phyloP scores from a whole-genome alignment of 106 monocot species.

The Amphibolis antarctica region DNA sequence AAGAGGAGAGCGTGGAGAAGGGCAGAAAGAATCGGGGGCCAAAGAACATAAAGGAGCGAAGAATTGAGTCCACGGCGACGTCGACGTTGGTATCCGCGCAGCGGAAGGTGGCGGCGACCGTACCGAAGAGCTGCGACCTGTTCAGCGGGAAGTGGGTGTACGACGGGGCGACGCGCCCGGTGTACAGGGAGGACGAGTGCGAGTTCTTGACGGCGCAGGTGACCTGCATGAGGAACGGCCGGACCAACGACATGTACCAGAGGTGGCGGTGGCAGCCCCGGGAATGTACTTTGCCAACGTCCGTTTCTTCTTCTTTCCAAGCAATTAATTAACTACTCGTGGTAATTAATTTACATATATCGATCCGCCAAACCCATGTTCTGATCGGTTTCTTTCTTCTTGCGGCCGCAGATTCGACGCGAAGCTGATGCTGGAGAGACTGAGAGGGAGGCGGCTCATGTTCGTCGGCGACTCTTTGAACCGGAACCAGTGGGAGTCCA shows the following conservation, averaged over 20 bases:
- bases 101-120: neutral
- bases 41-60: constrained; percentile 4
- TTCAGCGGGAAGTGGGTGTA: constrained; percentile 63
- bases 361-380: no score
- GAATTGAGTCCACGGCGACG: neutral
- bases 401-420: constrained; percentile 88
- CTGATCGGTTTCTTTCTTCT: no score
- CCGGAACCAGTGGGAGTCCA: no score
- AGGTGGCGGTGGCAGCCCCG: constrained; percentile 86
- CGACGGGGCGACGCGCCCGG: constrained; percentile 41
- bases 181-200: constrained; percentile 58
- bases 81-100: neutral
- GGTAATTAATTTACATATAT: no score
- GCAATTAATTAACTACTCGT: no score
- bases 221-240: constrained; percentile 83
- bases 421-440: constrained; percentile 48
- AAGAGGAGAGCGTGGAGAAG: neutral
- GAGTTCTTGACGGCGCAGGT: constrained; percentile 85
- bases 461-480: constrained; percentile 94
- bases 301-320: no score
- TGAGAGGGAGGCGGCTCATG: constrained; percentile 77
- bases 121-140: constrained; percentile 61
- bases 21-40: neutral
- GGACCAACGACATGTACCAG: constrained; percentile 56
- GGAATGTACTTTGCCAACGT: constrained; percentile 60